Percentiles rank a stretch among this genome's conserved stretches.
phyloP scores from a whole-genome alignment of 805 yeast species.

The Wickerhamiella spandovensis region DNA sequence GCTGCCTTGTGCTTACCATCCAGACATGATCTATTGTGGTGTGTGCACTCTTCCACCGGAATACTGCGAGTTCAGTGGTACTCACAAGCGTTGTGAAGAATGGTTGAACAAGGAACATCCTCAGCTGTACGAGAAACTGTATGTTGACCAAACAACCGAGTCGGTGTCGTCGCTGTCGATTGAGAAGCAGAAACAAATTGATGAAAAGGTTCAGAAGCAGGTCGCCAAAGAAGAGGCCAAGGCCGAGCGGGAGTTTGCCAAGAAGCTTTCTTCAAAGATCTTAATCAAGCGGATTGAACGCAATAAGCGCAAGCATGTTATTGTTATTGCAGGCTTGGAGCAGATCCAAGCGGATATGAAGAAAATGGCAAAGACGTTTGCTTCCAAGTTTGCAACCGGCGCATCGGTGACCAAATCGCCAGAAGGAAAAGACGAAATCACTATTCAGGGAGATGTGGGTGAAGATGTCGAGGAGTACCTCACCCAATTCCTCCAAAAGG shows the following conservation, averaged over 20 bases:
- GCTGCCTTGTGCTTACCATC: not conserved
- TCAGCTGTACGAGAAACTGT: slow-evolving; percentile 44
- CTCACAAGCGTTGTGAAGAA: slow-evolving; percentile 66
- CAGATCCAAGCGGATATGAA: slow-evolving; percentile 81
- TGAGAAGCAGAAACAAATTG: slow-evolving; percentile 73
- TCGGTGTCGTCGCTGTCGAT: slow-evolving; percentile 33
- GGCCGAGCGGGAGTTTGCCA: slow-evolving; percentile 70
- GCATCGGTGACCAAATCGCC: slow-evolving; percentile 81
- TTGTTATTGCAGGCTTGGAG: slow-evolving; percentile 78
- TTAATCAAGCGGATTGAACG: slow-evolving; percentile 77
- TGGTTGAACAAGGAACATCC: slow-evolving; percentile 57
- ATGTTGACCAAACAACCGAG: slow-evolving; percentile 27
- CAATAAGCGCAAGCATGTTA: slow-evolving; percentile 75
- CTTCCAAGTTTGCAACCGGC: slow-evolving; percentile 91
- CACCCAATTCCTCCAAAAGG: slow-evolving; percentile 55
- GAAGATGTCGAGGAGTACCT: slow-evolving; percentile 79
- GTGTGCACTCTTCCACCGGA: slow-evolving; percentile 17
- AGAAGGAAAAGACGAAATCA: slow-evolving; percentile 83
- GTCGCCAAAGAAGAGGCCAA: slow-evolving; percentile 59
- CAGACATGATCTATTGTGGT: slow-evolving; percentile 5
- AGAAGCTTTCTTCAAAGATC: slow-evolving; percentile 68
- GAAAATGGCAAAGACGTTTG: slow-evolving; percentile 81
- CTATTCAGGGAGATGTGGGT: slow-evolving; percentile 89
- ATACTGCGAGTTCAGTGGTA: slow-evolving; percentile 83
- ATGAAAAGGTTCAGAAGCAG: slow-evolving; percentile 68